Evolutionary conservation across 1,284 basidiomycete species (phyloP), one percentile per base, ranked within the genome.

Genomic region (Sporisorium iseilematis-ciliati): DNA sequence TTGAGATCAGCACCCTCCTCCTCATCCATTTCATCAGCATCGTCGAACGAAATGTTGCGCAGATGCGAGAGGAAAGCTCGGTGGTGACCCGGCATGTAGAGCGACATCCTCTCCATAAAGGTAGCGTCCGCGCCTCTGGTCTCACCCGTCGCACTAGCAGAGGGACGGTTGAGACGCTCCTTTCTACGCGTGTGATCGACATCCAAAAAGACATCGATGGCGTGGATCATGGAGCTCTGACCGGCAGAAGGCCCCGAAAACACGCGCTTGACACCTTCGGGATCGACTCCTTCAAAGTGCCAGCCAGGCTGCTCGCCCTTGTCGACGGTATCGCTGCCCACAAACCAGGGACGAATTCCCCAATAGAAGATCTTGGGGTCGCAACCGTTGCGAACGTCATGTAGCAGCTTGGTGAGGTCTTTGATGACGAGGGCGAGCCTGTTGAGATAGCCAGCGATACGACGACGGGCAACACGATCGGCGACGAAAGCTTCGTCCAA

Each of bases 401-500:
- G 61, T 0, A 80, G 62, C 0, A 82, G 38, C 48, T 65, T 52
- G 26, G 73, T 63, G 14, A 81, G 52, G 16, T 78, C 77, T 55
- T 90, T 88, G 67, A 97, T 91, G 71, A 92, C 89, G 6, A 75
- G 82, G 0, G 91, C 89, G 26, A 98, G 88, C 33, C 88, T 88
- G 57, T 84, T 83, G 31, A 98, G 90, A 85, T 93, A 94, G 45
- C 50, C 56, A 21, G 79, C 70, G 16, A 83, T 72, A 20, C 81
- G 75, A 31, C 68, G 65, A 6, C 91, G 81, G 14, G 94, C 92
- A 21, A 93, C 89, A 43, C 88, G 88, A 84, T 98, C 95, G 25
- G 91, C 91, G 33, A 96, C 90, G 87, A 97, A 97, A 14, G 91
- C 89, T 86, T 98, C 95, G 88, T 97, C 94, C 88, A 97, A 91